These are phyloP conservation scores for Annulohypoxylon stygium DNA, from an alignment of 495 filamentous ascomycete genomes.

Conservation along the genomic window DNA sequence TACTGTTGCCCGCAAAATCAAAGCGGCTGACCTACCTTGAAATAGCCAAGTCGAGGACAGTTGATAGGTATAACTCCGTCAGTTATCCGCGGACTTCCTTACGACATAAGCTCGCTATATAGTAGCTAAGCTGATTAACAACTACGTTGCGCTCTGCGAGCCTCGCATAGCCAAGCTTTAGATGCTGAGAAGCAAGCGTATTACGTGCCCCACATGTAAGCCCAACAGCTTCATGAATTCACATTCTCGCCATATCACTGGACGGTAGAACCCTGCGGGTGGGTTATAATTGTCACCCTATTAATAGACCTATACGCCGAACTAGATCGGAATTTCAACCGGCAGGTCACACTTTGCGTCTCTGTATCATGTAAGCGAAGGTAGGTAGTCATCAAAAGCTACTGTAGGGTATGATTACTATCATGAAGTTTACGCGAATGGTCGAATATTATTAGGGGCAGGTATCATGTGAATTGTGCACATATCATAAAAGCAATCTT, in stretches of 20 bases:
- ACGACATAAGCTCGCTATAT: neutral
- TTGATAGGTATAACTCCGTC: neutral
- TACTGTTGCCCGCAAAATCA: neutral
- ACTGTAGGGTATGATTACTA: neutral
- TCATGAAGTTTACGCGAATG: neutral
- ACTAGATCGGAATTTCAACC: too few relatives aligned
- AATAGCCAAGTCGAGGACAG: neutral
- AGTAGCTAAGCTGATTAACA: neutral
- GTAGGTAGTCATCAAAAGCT: neutral
- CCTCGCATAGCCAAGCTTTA: neutral
- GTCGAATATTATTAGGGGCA: neutral
- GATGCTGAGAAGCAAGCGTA: neutral
- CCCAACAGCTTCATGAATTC: neutral
- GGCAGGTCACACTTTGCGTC: neutral
- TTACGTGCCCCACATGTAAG: neutral
- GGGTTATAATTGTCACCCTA: neutral
- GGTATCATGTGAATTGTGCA: neutral
- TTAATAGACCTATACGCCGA: neutral
- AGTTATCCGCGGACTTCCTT: neutral
- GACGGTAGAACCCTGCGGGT: neutral
- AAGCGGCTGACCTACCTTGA: neutral
- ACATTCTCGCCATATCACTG: neutral
- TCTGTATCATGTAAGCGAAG: neutral
- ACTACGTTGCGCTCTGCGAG: neutral
- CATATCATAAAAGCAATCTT: neutral